Conservation (phyloP, 2,329 filamentous ascomycete genomes). For the Scolecobasidium constrictum region DNA sequence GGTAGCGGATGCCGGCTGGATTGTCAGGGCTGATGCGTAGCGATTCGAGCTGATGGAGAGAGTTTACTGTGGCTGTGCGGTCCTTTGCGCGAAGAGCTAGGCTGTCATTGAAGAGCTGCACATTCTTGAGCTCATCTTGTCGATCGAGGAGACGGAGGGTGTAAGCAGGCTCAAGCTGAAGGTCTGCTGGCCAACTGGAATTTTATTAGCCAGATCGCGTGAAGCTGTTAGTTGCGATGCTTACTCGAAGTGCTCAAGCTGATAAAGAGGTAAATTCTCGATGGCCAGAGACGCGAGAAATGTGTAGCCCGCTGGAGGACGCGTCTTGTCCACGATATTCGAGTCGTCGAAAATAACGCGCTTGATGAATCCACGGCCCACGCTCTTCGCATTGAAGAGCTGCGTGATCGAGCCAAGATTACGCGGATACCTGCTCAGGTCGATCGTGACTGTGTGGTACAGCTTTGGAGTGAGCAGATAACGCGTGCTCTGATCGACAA, state of each 20-base stretch:
- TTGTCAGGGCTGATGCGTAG: not conserved
- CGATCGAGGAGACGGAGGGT: not conserved
- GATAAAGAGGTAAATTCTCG: not conserved
- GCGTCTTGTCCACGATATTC: not conserved
- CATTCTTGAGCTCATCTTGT: not conserved
- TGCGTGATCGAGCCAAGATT: not conserved
- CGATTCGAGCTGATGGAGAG: not conserved
- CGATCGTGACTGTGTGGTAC: constrained; percentile 2
- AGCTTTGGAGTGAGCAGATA: not conserved
- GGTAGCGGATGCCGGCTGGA: not conserved
- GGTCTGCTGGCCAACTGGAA: constrained; percentile 1
- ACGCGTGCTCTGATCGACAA: not conserved
- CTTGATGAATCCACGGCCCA: constrained; percentile 1
- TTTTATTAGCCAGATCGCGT: too few relatives aligned
- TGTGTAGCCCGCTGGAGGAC: not conserved
- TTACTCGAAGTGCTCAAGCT: constrained; percentile 3
- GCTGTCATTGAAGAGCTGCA: too few relatives aligned
- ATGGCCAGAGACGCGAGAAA: not conserved
- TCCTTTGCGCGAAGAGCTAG: too few relatives aligned
- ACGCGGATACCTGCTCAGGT: not conserved
- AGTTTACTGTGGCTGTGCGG: too few relatives aligned
- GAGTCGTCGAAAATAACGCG: not conserved
- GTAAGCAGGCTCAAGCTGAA: not conserved
- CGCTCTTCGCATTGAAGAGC: not conserved
- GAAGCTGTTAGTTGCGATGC: too few relatives aligned